Evolutionary conservation across 805 yeast species (phyloP), one percentile per base, ranked within the genome.

Genomic region (Torulaspora delbrueckii): DNA sequence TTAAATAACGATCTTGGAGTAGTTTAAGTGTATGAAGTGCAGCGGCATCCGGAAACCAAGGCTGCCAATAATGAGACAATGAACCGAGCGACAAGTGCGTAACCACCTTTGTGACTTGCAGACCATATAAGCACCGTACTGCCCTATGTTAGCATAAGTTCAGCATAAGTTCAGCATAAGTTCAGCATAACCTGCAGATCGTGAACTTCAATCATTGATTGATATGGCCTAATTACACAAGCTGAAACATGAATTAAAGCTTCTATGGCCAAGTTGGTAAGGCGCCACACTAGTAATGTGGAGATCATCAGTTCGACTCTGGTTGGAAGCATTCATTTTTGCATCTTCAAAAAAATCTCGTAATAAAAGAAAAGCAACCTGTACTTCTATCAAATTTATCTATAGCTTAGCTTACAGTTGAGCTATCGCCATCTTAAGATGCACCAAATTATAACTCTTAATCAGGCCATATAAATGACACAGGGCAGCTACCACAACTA

Each of bases 251-350:
- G 13, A 28, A 2, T 28, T 18, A 16, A 12, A 47, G 76, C 77
- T 75, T 73, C 70, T 74, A 74, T 74, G 78, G 79, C 79, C 78
- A 74, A 75, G 77, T 72, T 79, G 86, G 86, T 81, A 80, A 82
- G 84, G 87, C 86, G 86, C 80, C 81, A 82, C 86, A 81, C 86
- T 81, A 80, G 86, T 82, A 81, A 82, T 82, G 86, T 81, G 79
- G 81, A 80, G 86, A 82, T 81, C 86, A 79, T 81, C 83, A 78
- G 84, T 78, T 79, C 84, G 74, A 79, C 70, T 78, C 83, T 77
- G 83, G 78, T 76, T 78, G 78, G 78, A 73, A 79, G 82, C 82
- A 77, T 35, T 48, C 2, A 16, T 56, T 59, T 60, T 65, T 63
- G 61, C 8, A 10, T 26, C 8, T 8, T 26, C 14, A 6, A 7